Percentiles rank a stretch among this genome's conserved stretches.
Conservation (phyloP, 169 alveolate species). For the Cytauxzoon felis region DNA sequence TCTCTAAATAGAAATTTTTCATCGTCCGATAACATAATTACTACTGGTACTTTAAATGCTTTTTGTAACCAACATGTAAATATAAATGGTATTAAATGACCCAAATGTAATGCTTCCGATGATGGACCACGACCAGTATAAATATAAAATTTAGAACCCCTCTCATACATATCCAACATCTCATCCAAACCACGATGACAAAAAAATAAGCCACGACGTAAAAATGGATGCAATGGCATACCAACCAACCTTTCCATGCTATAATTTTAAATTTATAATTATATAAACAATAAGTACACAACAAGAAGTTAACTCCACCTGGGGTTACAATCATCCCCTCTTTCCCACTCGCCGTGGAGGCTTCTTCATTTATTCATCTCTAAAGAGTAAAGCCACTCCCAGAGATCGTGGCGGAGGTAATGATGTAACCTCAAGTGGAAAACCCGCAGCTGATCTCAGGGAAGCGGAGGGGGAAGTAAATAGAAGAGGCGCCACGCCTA, state of each 20-base stretch:
- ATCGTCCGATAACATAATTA: conserved; percentile 98
- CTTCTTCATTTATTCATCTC: too few species aligned
- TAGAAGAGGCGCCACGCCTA: too few species aligned
- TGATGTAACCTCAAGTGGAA: too few species aligned
- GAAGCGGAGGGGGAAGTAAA: too few species aligned
- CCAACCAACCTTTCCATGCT: conserved; percentile 69
- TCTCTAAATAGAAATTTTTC: conserved; percentile 97
- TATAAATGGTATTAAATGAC: conserved; percentile 98
- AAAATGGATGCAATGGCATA: conserved; percentile 84
- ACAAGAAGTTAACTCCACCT: too few species aligned
- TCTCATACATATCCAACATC: conserved; percentile 87
- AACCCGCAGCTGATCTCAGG: too few species aligned
- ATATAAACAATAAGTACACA: conserved; percentile 32
- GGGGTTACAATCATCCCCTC: too few species aligned
- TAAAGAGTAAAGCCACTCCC: too few species aligned
- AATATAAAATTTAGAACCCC: conserved; percentile 90
- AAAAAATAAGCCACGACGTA: conserved; percentile 96
- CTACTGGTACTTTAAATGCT: conserved; percentile 97
- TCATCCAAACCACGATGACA: conserved; percentile 96
- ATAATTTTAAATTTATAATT: conserved; percentile 47
- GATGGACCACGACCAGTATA: conserved; percentile 99
- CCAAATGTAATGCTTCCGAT: conserved; percentile 95
- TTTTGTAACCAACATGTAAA: conserved; percentile 94
- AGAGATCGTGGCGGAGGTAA: too few species aligned
- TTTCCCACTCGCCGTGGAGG: too few species aligned